Evolutionary conservation across 306 rosid genomes (phyloP).

Genomic region (Vigna angularis): DNA sequence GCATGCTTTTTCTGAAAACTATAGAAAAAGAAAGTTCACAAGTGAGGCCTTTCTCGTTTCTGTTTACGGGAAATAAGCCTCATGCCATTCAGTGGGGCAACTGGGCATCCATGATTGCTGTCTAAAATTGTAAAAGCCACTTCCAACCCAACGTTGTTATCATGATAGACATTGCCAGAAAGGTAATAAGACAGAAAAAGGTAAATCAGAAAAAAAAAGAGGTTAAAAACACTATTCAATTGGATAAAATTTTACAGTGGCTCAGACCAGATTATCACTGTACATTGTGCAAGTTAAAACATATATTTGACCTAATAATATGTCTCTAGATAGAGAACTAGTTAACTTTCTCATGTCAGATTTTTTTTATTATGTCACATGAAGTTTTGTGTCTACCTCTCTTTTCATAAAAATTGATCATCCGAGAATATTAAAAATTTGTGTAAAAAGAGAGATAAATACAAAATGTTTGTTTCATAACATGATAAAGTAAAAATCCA

Average conservation of each 20-base stretch:
- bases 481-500: neutral
- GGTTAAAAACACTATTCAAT: conserved; percentile 18
- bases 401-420: neutral
- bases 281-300: conserved; percentile 35
- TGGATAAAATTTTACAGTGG: conserved; percentile 50
- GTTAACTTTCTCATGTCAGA: neutral
- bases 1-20: conserved; percentile 48
- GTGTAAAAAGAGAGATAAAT: neutral
- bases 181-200: neutral
- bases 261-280: conserved; percentile 37
- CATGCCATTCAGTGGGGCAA: conserved; percentile 50
- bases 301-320: conserved; percentile 38
- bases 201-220: neutral
- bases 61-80: conserved; percentile 45
- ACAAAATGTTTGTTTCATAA: neutral
- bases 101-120: conserved; percentile 47
- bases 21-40: conserved; percentile 44
- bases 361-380: neutral
- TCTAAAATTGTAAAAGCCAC: conserved; percentile 54
- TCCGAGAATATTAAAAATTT: neutral
- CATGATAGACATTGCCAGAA: conserved; percentile 14
- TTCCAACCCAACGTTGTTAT: conserved; percentile 41
- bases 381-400: neutral
- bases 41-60: conserved; percentile 49
- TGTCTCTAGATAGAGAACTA: conserved; percentile 37